phyloP scores from a whole-genome alignment of 2,329 filamentous ascomycete species.

The Cylindrodendrum hubeiense region DNA sequence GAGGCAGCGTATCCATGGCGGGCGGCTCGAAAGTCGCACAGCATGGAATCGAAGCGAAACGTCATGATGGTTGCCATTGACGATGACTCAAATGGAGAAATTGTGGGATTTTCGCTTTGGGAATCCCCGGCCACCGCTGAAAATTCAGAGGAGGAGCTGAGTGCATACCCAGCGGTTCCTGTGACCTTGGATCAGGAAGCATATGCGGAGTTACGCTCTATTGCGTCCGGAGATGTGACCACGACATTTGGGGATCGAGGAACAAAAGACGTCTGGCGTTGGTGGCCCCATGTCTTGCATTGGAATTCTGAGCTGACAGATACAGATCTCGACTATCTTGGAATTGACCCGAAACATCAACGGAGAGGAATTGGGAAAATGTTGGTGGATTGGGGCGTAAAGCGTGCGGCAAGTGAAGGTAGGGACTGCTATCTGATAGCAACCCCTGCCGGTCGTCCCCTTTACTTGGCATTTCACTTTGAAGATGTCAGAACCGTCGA shows the following conservation, averaged over 20 bases:
- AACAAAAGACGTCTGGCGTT: constrained; percentile 18
- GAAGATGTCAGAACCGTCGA: constrained; percentile 12
- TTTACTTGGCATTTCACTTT: constrained; percentile 13
- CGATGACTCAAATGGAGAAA: not conserved
- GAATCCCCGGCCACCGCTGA: not conserved
- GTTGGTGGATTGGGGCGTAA: constrained; percentile 15
- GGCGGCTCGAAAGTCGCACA: constrained; percentile 15
- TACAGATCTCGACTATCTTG: constrained; percentile 21
- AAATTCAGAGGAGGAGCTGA: not conserved
- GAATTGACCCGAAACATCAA: constrained; percentile 16
- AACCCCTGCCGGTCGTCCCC: constrained; percentile 4
- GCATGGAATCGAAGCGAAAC: not conserved
- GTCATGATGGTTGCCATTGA: constrained; percentile 7
- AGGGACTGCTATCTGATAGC: constrained; percentile 22
- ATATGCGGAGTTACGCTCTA: not conserved
- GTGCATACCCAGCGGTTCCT: not conserved
- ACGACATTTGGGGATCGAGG: constrained; percentile 10
- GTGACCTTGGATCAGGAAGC: constrained; percentile 2
- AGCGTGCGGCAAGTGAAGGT: not conserved
- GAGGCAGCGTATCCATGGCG: constrained; percentile 15
- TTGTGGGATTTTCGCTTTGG: constrained; percentile 21
- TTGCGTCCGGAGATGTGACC: not conserved
- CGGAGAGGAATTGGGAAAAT: constrained; percentile 11
- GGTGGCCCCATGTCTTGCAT: not conserved
- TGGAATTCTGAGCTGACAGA: not conserved